Conservation (phyloP, 495 filamentous ascomycete genomes). For the Chaetomium tenue region DNA sequence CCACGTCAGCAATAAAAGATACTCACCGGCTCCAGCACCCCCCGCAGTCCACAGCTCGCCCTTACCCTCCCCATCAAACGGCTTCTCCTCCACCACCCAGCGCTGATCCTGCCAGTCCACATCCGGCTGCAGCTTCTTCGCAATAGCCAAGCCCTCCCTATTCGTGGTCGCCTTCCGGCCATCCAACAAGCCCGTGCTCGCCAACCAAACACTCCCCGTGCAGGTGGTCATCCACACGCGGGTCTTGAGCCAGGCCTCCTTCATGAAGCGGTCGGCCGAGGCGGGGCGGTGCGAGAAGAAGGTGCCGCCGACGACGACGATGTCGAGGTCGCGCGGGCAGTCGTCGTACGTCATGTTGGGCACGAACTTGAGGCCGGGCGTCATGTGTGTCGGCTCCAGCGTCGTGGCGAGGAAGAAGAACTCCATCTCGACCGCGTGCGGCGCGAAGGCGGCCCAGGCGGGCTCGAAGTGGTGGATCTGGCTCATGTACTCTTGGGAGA, state of each 20-base stretch:
- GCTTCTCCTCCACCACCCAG: conserved; percentile 26
- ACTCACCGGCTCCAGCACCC: conserved; percentile 27
- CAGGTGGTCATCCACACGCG: conserved; percentile 16
- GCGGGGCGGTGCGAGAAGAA: neutral
- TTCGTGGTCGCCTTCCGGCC: conserved; percentile 1
- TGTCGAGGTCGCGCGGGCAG: conserved; percentile 3
- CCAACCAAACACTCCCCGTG: conserved; percentile 20
- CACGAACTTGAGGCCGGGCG: conserved; percentile 16
- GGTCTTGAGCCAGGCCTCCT: conserved; percentile 8
- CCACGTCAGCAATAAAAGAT: neutral
- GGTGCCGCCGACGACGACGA: neutral
- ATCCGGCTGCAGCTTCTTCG: conserved; percentile 14
- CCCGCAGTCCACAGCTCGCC: conserved; percentile 33
- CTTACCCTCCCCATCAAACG: conserved; percentile 16
- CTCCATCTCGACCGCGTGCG: conserved; percentile 25
- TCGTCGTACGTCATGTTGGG: conserved; percentile 4
- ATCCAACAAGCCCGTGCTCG: neutral
- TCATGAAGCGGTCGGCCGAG: conserved; percentile 3
- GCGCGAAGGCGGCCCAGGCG: neutral
- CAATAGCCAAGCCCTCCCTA: neutral
- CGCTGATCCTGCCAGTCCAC: conserved; percentile 28
- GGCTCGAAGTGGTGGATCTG: conserved; percentile 13
- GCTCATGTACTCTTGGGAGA: conserved; percentile 23
- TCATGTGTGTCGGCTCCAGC: conserved; percentile 22
- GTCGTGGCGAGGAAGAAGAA: conserved; percentile 30